Evolutionary conservation across 257 asterid genomes (phyloP).

Genomic region (Solanum infundibuliforme): DNA sequence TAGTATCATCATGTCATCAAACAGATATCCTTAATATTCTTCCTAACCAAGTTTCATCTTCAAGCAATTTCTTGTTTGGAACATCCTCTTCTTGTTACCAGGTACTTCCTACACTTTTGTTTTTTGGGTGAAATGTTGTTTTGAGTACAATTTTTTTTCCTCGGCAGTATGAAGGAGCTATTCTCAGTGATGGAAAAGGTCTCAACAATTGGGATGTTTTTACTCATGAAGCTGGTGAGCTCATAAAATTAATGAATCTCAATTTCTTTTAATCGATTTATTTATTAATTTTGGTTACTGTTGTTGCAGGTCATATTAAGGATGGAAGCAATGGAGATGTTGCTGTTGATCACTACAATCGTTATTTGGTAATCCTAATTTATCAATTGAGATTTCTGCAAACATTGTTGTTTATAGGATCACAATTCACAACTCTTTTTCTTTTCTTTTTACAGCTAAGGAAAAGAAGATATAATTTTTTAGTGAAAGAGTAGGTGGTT

Average conservation of each 20-base stretch:
- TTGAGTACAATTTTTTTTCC: background rate
- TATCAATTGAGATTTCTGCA: background rate
- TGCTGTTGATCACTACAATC: conserved; percentile 47
- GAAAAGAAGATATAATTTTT: background rate
- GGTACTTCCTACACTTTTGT: conserved; percentile 5
- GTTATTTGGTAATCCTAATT: conserved; percentile 20
- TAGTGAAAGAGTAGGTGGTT: background rate
- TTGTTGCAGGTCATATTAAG: conserved; percentile 23
- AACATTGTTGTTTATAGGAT: background rate
- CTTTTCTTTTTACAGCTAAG: background rate
- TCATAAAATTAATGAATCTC: background rate
- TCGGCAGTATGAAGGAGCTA: conserved; percentile 39
- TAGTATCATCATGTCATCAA: background rate
- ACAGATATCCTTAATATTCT: background rate
- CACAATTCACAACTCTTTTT: background rate
- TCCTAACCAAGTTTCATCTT: conserved; percentile 9
- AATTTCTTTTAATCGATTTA: no score
- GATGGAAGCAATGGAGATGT: conserved; percentile 45
- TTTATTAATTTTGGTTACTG: background rate
- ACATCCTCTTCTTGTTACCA: conserved; percentile 64
- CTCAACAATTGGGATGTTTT: conserved; percentile 39
- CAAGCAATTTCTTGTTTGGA: conserved; percentile 37
- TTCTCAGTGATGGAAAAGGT: conserved; percentile 33
- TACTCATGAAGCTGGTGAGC: conserved; percentile 25
- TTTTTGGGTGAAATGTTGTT: background rate